Percentiles rank a stretch among this genome's conserved stretches.
Evolutionary conservation across 352 stramenopile species (phyloP).

Genomic region (Phytophthora constricta): DNA sequence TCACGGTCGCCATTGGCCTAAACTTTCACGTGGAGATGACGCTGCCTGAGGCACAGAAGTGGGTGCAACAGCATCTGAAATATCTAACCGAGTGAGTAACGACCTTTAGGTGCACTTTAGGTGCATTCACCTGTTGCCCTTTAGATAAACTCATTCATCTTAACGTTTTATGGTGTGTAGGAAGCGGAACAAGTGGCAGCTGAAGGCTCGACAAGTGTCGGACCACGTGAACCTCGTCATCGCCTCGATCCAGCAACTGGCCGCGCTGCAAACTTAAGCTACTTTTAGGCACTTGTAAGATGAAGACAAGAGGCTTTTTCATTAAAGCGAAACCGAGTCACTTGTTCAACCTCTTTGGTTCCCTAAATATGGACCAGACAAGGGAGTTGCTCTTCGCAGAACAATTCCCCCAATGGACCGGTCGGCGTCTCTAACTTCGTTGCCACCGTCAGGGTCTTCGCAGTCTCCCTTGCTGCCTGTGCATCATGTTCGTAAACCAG

Average conservation of each 20-base stretch:
- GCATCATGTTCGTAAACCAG: slow-evolving; percentile 21
- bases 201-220: slow-evolving; percentile 72
- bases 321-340: slow-evolving; percentile 4
- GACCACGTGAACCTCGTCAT: slow-evolving; percentile 80
- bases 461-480: slow-evolving; percentile 9
- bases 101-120: background rate
- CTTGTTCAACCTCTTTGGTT: background rate
- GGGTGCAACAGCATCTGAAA: slow-evolving; percentile 60
- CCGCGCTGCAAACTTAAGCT: slow-evolving; percentile 64
- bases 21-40: slow-evolving; percentile 87
- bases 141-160: background rate
- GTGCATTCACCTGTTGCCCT: background rate
- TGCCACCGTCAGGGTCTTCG: slow-evolving; percentile 15
- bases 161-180: slow-evolving; percentile 35
- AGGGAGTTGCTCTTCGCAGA: slow-evolving; percentile 1
- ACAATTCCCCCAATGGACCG: slow-evolving; percentile 20
- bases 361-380: too few species aligned
- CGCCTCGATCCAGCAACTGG: slow-evolving; percentile 79
- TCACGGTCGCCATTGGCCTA: slow-evolving; percentile 76
- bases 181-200: slow-evolving; percentile 71
- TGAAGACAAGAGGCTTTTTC: slow-evolving; percentile 24
- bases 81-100: slow-evolving; percentile 52
- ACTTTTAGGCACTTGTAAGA: too few species aligned
- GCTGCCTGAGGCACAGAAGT: slow-evolving; percentile 56
- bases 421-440: slow-evolving; percentile 18